Conservation (phyloP, 2,329 filamentous ascomycete species). For the Colletotrichum sp. region DNA sequence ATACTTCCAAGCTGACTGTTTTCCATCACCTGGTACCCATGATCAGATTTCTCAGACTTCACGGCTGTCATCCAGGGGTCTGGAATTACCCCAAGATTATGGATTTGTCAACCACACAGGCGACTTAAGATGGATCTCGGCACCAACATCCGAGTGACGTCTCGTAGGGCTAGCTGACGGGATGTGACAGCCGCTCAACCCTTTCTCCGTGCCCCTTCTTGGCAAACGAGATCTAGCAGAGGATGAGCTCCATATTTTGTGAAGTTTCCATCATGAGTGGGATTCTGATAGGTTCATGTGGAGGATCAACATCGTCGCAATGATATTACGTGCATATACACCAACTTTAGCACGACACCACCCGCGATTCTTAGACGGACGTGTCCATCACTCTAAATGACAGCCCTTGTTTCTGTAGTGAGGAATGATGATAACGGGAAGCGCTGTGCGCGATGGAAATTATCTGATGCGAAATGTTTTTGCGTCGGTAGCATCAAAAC, state of each 20-base stretch:
- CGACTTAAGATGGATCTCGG: not conserved
- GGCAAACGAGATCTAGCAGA: not conserved
- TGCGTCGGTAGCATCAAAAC: not conserved
- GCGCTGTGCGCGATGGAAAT: not conserved
- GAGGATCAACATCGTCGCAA: not conserved
- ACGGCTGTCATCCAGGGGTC: not conserved
- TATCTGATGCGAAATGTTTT: not conserved
- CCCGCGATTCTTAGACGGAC: not conserved
- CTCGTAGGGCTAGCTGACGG: not conserved
- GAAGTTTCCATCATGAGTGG: not conserved
- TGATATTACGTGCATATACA: not conserved
- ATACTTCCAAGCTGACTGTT: not conserved
- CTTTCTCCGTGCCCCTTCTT: not conserved
- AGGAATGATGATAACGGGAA: not conserved
- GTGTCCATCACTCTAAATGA: not conserved
- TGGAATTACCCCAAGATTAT: not conserved
- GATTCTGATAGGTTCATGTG: not conserved
- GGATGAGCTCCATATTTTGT: not conserved
- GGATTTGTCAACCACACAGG: not conserved
- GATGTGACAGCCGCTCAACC: not conserved
- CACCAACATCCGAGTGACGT: not conserved
- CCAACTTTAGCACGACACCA: not conserved
- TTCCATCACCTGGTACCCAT: not conserved
- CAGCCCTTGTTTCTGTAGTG: rapidly evolving
- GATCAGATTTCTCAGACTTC: not conserved